Base-by-base conservation (phyloP, 2,329 filamentous ascomycete species). In the Kalmusia sp. region DNA sequence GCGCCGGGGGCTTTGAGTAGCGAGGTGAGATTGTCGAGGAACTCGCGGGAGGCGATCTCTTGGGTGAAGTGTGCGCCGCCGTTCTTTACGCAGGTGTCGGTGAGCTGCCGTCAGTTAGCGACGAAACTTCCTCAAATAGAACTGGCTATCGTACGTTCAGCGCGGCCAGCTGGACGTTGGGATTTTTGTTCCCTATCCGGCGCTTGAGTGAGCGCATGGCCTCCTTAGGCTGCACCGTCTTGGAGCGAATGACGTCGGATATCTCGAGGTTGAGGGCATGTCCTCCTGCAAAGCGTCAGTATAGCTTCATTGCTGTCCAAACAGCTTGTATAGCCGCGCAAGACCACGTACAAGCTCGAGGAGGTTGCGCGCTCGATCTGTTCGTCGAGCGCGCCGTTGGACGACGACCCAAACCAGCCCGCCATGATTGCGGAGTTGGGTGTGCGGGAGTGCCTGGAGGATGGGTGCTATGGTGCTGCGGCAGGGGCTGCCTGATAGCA, bases 41-140 rank as follows among this genome's bases (percentile, higher is more conserved):
- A 99, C 79, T 99, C 95, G 59, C 93, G 87, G 15, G 93, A 97
- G 34, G 95, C 93, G 64, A 99, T 95, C 79, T 99, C 95, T 62
- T 88, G 84, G 44, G 99, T 87, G 76, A 99, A 99, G 77, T 99
- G 95, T 33, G 89, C 85, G 64, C 95, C 95, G 54, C 95, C 95
- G 80, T 99, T 99, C 80, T 99, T 99, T 57, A 98, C 92, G 73
- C 95, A 99, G 1, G 95, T 98, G 79, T 99, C 95, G 61, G 93
- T 96, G 68, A 99, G 88, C 92, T 88, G 64, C 30, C 55, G 2
- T 9, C 12, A 9, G 48, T 67, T 49, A 65, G 65, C 47, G 41
- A 17, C 43, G n/a, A 24, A 2, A 14, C n/a, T 12, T 37, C 7
- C 17, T 21, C 15, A 34, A 3, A 45, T 6, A 2, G 12, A 9